phyloP scores from a whole-genome alignment of 2,329 filamentous ascomycete species.

The Rutstroemia sp. region DNA sequence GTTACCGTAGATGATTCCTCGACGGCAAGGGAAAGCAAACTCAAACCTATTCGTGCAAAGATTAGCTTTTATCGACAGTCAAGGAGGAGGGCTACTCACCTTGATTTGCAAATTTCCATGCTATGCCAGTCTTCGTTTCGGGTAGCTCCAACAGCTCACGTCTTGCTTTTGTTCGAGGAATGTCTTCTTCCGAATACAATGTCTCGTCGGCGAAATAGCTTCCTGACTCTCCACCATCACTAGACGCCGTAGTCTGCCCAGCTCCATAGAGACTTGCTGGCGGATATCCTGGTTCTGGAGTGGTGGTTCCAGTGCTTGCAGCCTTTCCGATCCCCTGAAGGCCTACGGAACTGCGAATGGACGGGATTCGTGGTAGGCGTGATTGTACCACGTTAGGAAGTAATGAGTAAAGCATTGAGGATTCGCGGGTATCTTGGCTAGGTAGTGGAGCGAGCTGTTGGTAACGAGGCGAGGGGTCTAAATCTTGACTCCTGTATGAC shows the following conservation, averaged over 20 bases:
- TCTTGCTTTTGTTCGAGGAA: neutral
- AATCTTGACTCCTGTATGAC: neutral
- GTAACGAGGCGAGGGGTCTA: neutral
- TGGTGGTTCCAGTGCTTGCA: slow-evolving; percentile 24
- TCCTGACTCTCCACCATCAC: neutral
- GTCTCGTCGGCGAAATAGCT: slow-evolving; percentile 13
- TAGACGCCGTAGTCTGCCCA: neutral
- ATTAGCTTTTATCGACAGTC: neutral
- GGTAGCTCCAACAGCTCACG: slow-evolving; percentile 13
- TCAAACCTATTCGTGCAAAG: slow-evolving; percentile 32
- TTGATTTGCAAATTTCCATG: slow-evolving; percentile 44
- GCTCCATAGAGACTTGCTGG: slow-evolving; percentile 20
- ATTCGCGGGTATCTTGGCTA: slow-evolving; percentile 11
- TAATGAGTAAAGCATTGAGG: slow-evolving; percentile 45
- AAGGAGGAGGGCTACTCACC: slow-evolving; percentile 29
- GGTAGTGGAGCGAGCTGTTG: neutral
- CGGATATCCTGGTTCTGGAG: slow-evolving; percentile 20
- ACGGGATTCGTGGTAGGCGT: slow-evolving; percentile 43
- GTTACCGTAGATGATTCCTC: slow-evolving; percentile 35
- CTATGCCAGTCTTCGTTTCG: slow-evolving; percentile 32
- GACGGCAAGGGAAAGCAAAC: slow-evolving; percentile 38
- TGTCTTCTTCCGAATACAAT: slow-evolving; percentile 17
- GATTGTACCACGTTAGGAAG: slow-evolving; percentile 46
- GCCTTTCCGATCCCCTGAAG: slow-evolving; percentile 16
- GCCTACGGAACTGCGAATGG: slow-evolving; percentile 37